phyloP scores from a whole-genome alignment of 2,329 filamentous ascomycete genomes.

The Aureobasidium sp. region DNA sequence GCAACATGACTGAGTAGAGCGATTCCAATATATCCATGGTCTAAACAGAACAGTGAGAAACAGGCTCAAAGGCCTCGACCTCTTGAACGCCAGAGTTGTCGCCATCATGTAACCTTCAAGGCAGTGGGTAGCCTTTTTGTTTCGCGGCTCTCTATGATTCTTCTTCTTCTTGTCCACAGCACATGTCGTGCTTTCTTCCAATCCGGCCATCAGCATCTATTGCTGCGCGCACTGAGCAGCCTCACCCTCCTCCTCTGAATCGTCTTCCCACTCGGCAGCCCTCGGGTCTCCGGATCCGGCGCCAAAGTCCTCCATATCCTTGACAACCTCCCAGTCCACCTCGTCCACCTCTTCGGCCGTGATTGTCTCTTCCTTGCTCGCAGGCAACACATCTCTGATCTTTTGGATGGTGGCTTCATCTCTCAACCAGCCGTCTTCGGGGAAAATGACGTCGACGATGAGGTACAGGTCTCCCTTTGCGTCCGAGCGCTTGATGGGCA shows the following conservation, averaged over 20 bases:
- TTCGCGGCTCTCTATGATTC: too few relatives aligned
- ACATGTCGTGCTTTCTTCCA: too few relatives aligned
- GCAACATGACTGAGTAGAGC: too few relatives aligned
- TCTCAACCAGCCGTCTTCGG: slow-evolving; percentile 71
- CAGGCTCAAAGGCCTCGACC: too few relatives aligned
- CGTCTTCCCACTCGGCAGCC: slow-evolving; percentile 62
- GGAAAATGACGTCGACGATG: slow-evolving; percentile 77
- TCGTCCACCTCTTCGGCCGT: slow-evolving; percentile 72
- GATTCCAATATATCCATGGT: too few relatives aligned
- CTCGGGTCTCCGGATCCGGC: slow-evolving; percentile 60
- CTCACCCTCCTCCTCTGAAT: slow-evolving; percentile 55
- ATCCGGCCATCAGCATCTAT: slow-evolving; percentile 31
- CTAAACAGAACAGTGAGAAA: too few relatives aligned
- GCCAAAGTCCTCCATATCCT: slow-evolving; percentile 76
- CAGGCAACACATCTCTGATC: slow-evolving; percentile 67
- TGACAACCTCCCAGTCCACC: slow-evolving; percentile 75
- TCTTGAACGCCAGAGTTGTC: too few relatives aligned
- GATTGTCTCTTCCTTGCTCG: slow-evolving; percentile 41
- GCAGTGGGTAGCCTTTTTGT: too few relatives aligned
- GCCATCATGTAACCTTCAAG: too few relatives aligned
- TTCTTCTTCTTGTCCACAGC: too few relatives aligned
- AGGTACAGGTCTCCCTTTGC: slow-evolving; percentile 79
- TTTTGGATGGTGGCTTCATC: slow-evolving; percentile 60
- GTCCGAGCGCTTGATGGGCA: slow-evolving; percentile 85
- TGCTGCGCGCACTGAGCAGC: slow-evolving; percentile 65